Evolutionary conservation across 2,329 filamentous ascomycete genomes (phyloP), one percentile per base, ranked within the genome.

Genomic region (Monilinia fructigena): DNA sequence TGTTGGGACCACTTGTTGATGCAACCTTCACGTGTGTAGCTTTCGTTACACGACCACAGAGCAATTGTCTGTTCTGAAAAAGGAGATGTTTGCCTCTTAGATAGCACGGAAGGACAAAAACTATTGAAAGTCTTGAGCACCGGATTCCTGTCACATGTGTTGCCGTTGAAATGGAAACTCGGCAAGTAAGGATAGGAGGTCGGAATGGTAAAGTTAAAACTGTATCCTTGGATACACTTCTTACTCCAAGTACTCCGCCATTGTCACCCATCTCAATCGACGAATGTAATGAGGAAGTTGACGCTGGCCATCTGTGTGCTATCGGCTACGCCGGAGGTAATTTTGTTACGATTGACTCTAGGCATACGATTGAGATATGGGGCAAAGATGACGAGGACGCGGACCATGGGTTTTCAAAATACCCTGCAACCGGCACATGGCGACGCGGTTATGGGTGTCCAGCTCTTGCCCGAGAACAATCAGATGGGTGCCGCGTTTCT

Each of bases 41-140:
- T 20, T 20, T 81, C 86, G 20, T 85, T 97, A 45, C 88, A 90
- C 48, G 86, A 91, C 47, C 85, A 84, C 53, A 90, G 88, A 73
- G 89, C 93, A 23, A 85, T 98, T 52, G 82, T 98, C 53, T 95
- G 92, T 78, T 91, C 94, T 4, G 93, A 97, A 74, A 86, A 87
- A 67, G 95, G 95, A 38, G 90, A 96, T 74, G 82, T 99, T n/a
- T 98, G 94, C 77, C 81, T 96, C 40, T 90, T 97, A 69, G 91
- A 96, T 71, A 85, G 84, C 42, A 87, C 85, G 62, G 88, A 88
- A 69, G 85, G 87, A 69, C 89, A 90, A 77, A 91, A 87, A 71
- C 80, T 97, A 58, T 81, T 83, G 54, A 86, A 87, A 67, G 82
- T 92, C 45, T 82, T 87, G 48, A 84, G 86, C 55, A 81, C 89